Evolutionary conservation across 352 stramenopile species (phyloP).

Genomic region (Phytophthora foliorum): DNA sequence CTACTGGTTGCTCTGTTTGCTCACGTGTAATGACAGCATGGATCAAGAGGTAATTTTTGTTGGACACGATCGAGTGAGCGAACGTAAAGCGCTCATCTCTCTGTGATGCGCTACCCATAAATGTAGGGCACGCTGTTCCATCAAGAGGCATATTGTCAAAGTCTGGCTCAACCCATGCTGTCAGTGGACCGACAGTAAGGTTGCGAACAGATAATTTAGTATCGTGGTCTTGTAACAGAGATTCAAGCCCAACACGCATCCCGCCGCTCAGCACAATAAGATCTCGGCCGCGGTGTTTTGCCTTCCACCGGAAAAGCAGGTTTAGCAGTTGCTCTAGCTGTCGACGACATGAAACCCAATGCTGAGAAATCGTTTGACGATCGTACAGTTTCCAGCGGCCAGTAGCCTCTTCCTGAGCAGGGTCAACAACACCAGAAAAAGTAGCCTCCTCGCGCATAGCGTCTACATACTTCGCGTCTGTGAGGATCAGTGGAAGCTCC

Average conservation of each 20-base stretch:
- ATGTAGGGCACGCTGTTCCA: constrained; percentile 65
- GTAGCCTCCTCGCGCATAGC: constrained; percentile 47
- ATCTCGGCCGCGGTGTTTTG: constrained; percentile 73
- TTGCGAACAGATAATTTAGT: constrained; percentile 63
- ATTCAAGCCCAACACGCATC: constrained; percentile 72
- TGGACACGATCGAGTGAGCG: constrained; percentile 45
- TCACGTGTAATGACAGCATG: constrained; percentile 41
- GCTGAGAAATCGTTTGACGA: constrained; percentile 54
- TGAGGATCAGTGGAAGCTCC: constrained; percentile 75
- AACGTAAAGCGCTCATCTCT: constrained; percentile 74
- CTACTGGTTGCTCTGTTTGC: constrained; percentile 1
- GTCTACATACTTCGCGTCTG: constrained; percentile 54
- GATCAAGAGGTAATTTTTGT: constrained; percentile 72
- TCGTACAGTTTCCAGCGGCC: constrained; percentile 70
- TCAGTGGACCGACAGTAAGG: constrained; percentile 71
- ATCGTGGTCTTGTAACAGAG: constrained; percentile 59
- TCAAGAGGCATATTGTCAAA: constrained; percentile 50
- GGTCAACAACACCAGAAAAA: constrained; percentile 1
- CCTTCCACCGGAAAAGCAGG: constrained; percentile 82
- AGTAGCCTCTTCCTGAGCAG: constrained; percentile 24
- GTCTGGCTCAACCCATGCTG: constrained; percentile 59
- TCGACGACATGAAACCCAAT: constrained; percentile 75
- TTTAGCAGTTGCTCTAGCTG: constrained; percentile 78
- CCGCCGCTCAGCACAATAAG: constrained; percentile 77
- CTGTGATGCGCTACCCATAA: constrained; percentile 29